phyloP scores from a whole-genome alignment of 2,329 filamentous ascomycete species.

The Mariannaea elegans region DNA sequence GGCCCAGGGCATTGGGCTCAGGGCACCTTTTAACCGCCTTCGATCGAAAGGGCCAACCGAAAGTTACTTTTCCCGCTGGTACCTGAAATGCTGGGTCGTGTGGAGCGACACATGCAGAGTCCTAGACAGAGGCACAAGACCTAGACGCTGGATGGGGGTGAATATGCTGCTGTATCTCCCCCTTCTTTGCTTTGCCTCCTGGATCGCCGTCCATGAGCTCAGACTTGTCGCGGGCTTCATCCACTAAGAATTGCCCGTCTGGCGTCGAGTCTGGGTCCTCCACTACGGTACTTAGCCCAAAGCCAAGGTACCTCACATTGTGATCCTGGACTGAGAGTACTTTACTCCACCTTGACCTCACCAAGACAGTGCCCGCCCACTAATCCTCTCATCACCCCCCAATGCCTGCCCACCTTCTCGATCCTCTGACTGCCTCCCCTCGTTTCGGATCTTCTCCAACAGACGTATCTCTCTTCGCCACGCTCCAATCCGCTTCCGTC shows the following conservation, averaged over 20 bases:
- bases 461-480: constrained; percentile 39
- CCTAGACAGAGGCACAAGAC: too few species aligned
- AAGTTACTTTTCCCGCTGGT: constrained; percentile 4
- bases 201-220: neutral
- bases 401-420: constrained; percentile 3
- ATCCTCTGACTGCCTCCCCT: constrained; percentile 19
- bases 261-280: too few species aligned
- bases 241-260: neutral
- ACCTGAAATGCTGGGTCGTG: neutral
- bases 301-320: too few species aligned
- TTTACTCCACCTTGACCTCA: too few species aligned
- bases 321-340: too few species aligned
- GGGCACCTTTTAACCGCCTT: constrained; percentile 12
- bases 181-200: neutral
- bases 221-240: neutral
- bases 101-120: too few species aligned
- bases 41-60: constrained; percentile 3
- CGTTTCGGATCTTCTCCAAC: constrained; percentile 33
- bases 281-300: too few species aligned
- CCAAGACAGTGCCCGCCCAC: constrained; percentile 14
- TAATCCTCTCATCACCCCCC: neutral
- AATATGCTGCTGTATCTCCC: too few species aligned
- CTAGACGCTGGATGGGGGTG: too few species aligned
- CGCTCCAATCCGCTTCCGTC: constrained; percentile 24
- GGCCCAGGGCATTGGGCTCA: constrained; percentile 10